Evolutionary conservation across 495 filamentous ascomycete species (phyloP).

Genomic region (Xylaria flabelliformis): DNA sequence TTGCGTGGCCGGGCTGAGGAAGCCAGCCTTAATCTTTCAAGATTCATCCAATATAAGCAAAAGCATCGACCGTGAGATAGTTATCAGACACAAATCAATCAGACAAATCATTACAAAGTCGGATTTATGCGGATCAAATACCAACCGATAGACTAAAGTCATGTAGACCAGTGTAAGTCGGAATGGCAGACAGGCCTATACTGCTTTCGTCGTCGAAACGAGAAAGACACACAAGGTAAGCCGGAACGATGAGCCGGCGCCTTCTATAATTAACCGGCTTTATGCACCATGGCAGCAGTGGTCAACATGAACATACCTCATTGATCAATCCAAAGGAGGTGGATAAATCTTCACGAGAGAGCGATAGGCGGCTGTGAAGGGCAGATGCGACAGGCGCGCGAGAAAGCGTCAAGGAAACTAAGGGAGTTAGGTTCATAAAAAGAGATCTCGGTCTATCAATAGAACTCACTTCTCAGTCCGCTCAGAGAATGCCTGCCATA

Average conservation of each 20-base stretch:
- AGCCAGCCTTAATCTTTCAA: conserved; percentile 58
- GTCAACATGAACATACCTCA: conserved; percentile 24
- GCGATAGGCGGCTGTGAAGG: not conserved
- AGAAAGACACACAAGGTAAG: not conserved
- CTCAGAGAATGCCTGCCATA: conserved; percentile 15
- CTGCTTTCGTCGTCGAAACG: not conserved
- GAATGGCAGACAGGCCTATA: not conserved
- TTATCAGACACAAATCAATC: not conserved
- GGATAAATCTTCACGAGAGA: conserved; percentile 10
- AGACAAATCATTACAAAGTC: not conserved
- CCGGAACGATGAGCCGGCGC: not conserved
- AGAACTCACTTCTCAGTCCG: conserved; percentile 41
- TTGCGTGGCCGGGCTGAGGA: conserved; percentile 63
- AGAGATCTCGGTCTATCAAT: conserved; percentile 40
- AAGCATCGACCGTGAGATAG: conserved; percentile 44
- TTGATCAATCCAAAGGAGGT: conserved; percentile 10
- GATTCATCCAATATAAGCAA: conserved; percentile 67
- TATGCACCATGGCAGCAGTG: conserved; percentile 12
- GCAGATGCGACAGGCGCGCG: conserved; percentile 24
- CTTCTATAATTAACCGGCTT: not conserved
- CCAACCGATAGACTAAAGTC: not conserved
- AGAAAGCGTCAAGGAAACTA: conserved; percentile 33
- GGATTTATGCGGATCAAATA: conserved; percentile 4
- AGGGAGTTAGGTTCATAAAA: conserved; percentile 45
- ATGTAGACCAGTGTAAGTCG: not conserved